These are phyloP conservation scores for Starmerella bombi DNA, from an alignment of 805 yeast genomes.

Conservation along the genomic window DNA sequence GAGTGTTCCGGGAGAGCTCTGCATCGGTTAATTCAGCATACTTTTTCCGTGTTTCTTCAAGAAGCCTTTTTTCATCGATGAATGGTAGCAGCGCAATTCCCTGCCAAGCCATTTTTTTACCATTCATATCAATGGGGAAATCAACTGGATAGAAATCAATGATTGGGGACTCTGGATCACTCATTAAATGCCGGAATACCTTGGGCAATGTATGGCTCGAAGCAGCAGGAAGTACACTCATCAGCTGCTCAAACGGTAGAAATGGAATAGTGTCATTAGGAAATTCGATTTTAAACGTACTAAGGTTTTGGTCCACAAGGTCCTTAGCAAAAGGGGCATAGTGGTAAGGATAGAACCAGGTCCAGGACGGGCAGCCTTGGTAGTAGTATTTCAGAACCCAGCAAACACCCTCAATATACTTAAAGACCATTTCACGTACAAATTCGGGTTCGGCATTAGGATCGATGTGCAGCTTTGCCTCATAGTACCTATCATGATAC, in stretches of 20 bases:
- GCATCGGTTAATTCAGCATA: conserved; percentile 51
- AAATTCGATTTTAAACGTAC: conserved; percentile 43
- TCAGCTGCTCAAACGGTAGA: conserved; percentile 85
- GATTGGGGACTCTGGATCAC: conserved; percentile 79
- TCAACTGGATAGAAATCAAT: conserved; percentile 81
- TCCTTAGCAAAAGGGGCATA: conserved; percentile 97
- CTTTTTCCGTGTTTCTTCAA: conserved; percentile 55
- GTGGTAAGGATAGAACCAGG: conserved; percentile 93
- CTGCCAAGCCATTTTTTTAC: conserved; percentile 95
- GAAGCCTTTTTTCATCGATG: conserved; percentile 69
- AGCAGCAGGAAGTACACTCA: conserved; percentile 95
- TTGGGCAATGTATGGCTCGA: conserved; percentile 69
- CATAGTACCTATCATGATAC: conserved; percentile 68
- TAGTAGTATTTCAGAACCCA: conserved; percentile 91
- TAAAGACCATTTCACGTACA: conserved; percentile 47
- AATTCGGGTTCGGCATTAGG: conserved; percentile 38
- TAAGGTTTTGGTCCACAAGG: conserved; percentile 39
- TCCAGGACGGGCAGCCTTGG: conserved; percentile 98
- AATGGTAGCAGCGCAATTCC: conserved; percentile 87
- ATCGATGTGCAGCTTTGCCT: conserved; percentile 50
- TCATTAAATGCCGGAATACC: conserved; percentile 70
- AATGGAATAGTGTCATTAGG: conserved; percentile 57
- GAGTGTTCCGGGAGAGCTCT: conserved; percentile 60
- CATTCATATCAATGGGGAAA: conserved; percentile 83
- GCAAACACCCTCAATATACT: conserved; percentile 88